Conservation (phyloP, 192 early-diverging fungal species). For the Mortierella hygrophila region DNA sequence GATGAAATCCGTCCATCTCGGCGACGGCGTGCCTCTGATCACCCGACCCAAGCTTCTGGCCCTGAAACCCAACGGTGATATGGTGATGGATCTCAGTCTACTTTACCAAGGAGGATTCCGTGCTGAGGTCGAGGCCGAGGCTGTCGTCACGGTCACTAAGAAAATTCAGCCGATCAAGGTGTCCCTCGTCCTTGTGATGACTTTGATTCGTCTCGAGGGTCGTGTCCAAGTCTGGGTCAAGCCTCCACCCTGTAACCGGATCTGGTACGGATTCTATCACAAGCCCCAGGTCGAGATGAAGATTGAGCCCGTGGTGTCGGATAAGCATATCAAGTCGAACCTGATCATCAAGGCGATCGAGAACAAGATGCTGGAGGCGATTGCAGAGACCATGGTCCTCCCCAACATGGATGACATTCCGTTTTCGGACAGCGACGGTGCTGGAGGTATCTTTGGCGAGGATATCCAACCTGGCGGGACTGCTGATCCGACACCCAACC, state of each 20-base stretch:
- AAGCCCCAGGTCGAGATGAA: slow-evolving; percentile 79
- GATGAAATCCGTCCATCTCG: slow-evolving; percentile 81
- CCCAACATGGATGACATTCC: slow-evolving; percentile 92
- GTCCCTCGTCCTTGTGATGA: slow-evolving; percentile 82
- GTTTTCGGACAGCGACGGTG: slow-evolving; percentile 73
- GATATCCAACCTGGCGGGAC: slow-evolving; percentile 30
- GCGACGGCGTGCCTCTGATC: slow-evolving; percentile 82
- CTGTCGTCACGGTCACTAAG: slow-evolving; percentile 67
- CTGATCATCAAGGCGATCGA: slow-evolving; percentile 90
- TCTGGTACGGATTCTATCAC: slow-evolving; percentile 90
- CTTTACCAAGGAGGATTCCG: slow-evolving; percentile 85
- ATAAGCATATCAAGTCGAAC: slow-evolving; percentile 83
- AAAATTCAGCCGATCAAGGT: slow-evolving; percentile 75
- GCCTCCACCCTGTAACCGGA: slow-evolving; percentile 82
- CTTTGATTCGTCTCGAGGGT: slow-evolving; percentile 78
- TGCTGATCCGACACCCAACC: background rate
- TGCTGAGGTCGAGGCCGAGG: slow-evolving; percentile 80
- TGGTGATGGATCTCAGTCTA: slow-evolving; percentile 79
- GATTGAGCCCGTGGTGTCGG: slow-evolving; percentile 85
- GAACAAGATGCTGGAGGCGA: slow-evolving; percentile 83
- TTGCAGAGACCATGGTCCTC: slow-evolving; percentile 83
- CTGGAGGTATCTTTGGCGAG: slow-evolving; percentile 71
- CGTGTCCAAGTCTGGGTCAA: slow-evolving; percentile 83
- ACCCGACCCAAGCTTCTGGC: slow-evolving; percentile 80
- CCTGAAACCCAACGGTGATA: slow-evolving; percentile 79